phyloP scores from a whole-genome alignment of 768 basidiomycete genomes.

The Pleurotus djamor region DNA sequence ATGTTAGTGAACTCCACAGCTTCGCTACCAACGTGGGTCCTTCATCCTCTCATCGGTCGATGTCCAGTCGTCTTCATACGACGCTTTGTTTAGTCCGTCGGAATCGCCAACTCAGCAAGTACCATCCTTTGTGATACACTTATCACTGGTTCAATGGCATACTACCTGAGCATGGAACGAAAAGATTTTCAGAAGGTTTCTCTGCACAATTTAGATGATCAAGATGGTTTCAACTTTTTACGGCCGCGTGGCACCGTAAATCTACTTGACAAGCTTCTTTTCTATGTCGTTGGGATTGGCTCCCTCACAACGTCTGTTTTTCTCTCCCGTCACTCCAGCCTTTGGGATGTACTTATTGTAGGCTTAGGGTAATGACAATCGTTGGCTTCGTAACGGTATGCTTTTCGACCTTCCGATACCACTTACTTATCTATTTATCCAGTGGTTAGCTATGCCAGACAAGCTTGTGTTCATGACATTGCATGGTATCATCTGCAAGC shows the following conservation, averaged over 20 bases:
- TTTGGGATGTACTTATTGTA: no score
- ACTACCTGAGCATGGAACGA: not conserved
- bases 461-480: conserved; percentile 4
- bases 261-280: not conserved
- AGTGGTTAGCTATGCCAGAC: conserved; percentile 2
- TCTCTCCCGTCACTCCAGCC: no score
- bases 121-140: conserved; percentile 1
- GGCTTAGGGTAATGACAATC: not conserved
- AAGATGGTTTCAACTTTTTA: no score
- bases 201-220: no score
- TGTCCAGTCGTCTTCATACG: not conserved
- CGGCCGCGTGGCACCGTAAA: not conserved
- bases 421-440: not conserved
- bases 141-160: conserved; percentile 1
- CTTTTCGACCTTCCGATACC: not conserved
- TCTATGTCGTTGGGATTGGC: conserved; percentile 1
- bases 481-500: conserved; percentile 5
- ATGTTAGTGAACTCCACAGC: not conserved
- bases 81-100: not conserved
- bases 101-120: not conserved
- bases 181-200: no score
- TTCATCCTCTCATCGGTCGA: not conserved
- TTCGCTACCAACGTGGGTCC: not conserved
- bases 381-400: not conserved
- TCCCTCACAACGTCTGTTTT: not conserved